Evolutionary conservation across 441 rosid genomes (phyloP).

Genomic region (Mallotus japonicus): DNA sequence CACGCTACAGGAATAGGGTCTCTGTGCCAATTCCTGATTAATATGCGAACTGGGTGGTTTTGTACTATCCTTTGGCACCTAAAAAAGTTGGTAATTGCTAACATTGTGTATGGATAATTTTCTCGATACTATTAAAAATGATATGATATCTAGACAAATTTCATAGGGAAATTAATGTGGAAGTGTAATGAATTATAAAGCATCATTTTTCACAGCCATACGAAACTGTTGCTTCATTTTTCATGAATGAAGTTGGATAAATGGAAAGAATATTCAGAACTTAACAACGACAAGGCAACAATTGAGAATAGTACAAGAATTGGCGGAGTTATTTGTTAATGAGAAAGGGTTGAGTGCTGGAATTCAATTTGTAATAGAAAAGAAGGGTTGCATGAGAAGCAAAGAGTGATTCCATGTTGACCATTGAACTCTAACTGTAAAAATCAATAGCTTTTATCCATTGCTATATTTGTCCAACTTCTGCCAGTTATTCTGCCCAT

Average conservation of each 20-base stretch:
- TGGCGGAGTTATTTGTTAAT: slow-evolving; percentile 23
- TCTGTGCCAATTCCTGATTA: slow-evolving; percentile 51
- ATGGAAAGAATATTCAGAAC: slow-evolving; percentile 24
- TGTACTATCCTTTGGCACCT: slow-evolving; percentile 37
- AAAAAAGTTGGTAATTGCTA: slow-evolving; percentile 35
- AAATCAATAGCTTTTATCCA: neutral
- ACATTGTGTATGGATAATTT: slow-evolving; percentile 27
- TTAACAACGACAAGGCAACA: slow-evolving; percentile 24
- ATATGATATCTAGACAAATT: neutral
- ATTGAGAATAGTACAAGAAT: neutral
- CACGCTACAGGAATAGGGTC: slow-evolving; percentile 60
- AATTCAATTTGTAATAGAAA: neutral
- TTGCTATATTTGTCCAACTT: neutral
- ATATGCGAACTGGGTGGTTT: slow-evolving; percentile 26
- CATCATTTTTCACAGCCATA: neutral
- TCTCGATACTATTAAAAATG: neutral
- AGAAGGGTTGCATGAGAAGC: slow-evolving; percentile 25
- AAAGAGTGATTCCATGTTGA: slow-evolving; percentile 23
- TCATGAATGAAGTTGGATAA: neutral
- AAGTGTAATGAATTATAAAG: neutral
- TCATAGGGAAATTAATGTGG: slow-evolving; percentile 3
- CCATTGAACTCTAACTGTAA: slow-evolving; percentile 22
- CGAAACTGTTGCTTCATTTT: slow-evolving; percentile 12
- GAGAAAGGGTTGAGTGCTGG: slow-evolving; percentile 24
- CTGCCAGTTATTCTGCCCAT: neutral